Evolutionary conservation across 768 basidiomycete species (phyloP), one percentile per base, ranked within the genome.

Genomic region (Udeniomyces megalosporus): DNA sequence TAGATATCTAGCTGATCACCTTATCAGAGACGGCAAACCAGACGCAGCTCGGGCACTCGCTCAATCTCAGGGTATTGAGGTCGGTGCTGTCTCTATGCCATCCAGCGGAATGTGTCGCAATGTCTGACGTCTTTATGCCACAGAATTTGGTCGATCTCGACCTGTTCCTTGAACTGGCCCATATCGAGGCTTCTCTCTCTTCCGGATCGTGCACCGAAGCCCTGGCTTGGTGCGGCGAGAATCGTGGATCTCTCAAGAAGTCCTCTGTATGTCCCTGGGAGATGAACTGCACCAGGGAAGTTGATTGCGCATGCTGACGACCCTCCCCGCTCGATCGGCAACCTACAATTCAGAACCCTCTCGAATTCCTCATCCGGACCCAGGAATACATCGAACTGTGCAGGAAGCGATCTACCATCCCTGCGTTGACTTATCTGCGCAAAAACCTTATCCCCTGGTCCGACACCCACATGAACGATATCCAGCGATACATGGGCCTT

Each of bases 361-460:
- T 99, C 48, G 95, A 99, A 76, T 97, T 97, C 73, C 86, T 91
- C 67, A 81, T 99, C 51, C 83, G 95, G 49, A 79, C 95, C 46
- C 95, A 99, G 74, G 90, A 96, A 74, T 96, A 85, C 72, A 91
- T 97, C 70, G 95, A 99, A 74, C 79, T 99, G 5, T 81, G 84
- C 35, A 78, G 95, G 38, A 75, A 77, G 3, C 72, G 81, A 38
- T 82, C 83, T 71, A 77, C 75, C 11, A 69, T 76, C 49, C 85
- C 86, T 58, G 95, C 95, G 10, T 89, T 97, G 66, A 77, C 80
- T 0, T 95, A 97, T 74, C 79, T 80, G 20, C 80, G 80, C 72
- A 93, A 87, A 72, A 78, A 95, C 70, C 79, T 99, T 4, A 73
- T 83, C 11, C 60, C 47, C 2, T 92, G 90, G 89, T 64, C 68